phyloP scores from a whole-genome alignment of 2,329 filamentous ascomycete species.

The Venturia aucupariae region DNA sequence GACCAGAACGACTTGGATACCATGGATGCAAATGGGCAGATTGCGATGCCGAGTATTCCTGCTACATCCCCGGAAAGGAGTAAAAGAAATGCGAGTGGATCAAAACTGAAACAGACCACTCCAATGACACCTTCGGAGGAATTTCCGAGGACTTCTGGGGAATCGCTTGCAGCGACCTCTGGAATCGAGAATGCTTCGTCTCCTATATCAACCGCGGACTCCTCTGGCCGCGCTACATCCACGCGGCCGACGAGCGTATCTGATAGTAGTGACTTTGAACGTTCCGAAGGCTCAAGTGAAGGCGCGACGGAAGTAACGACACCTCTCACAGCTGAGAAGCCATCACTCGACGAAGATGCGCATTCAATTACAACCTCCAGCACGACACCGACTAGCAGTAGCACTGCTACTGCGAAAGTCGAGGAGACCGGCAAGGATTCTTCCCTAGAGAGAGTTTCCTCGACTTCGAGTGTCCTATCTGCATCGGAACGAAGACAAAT shows the following conservation, averaged over 20 bases:
- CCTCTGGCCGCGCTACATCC: constrained; percentile 3
- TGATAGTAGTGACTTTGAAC: constrained; percentile 6
- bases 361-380: constrained; percentile 3
- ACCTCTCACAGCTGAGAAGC: background rate
- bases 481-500: constrained; percentile 2
- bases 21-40: background rate
- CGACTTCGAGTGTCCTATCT: background rate
- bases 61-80: background rate
- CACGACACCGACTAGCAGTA: constrained; percentile 2
- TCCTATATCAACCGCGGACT: constrained; percentile 8
- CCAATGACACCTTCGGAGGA: constrained; percentile 2
- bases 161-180: background rate
- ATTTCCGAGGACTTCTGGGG: background rate
- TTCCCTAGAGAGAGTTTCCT: background rate
- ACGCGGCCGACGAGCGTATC: constrained; percentile 10
- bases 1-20: background rate
- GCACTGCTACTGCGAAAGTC: background rate
- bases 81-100: background rate
- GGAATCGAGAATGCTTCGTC: constrained; percentile 4
- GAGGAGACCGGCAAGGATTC: background rate
- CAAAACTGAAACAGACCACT: background rate
- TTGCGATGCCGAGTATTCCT: background rate
- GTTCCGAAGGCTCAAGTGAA: background rate
- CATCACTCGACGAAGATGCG: background rate
- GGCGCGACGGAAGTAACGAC: background rate